Base-by-base conservation (phyloP, 2,329 filamentous ascomycete genomes). In the Cladosporium sp. region DNA sequence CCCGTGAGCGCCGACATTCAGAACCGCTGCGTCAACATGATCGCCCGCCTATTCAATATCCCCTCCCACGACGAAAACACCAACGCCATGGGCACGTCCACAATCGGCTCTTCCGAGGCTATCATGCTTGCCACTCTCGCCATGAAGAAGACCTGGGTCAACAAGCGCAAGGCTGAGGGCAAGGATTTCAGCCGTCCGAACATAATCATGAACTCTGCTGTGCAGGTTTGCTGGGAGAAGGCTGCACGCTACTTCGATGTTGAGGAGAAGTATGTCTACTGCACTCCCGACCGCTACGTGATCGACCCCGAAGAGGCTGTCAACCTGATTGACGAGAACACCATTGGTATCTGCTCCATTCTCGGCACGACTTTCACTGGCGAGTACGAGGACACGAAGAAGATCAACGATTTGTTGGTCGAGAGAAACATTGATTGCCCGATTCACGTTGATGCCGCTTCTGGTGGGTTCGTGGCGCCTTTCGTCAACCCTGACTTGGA, bases 191-290 rank as follows among this genome's bases (percentile, higher is more conserved):
- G 93, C 68, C 85, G 86, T 53, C 94, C 94, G 64, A 98, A 98
- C 80, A 89, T 98, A 67, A 82, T 98, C 83, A 97, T 98, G 94
- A 95, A 91, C 73, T 92, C 91, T 28, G 93, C 94, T 34, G 94
- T 97, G 2, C 94, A 98, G 80, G 94, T 97, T 48, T 97, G 93
- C 84, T 97, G 93, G 93, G 93, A 97, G 79, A 97, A 97, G 83
- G 81, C 81, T 0, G 79, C 81, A 49, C 70, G 78, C 16, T 79
- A 79, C 72, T 79, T 79, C 65, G 94, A 98, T 74, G 86, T 97
- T 49, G 94, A 97, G 71, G 93, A 97, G 83, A 92, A 91, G 79
- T 93, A 86, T 68, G 85, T 88, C 66, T 88, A 83, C 77, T 89
- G 86, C 76, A 88, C 86, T 4, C 77, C 82, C 5, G 82, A 84